Percentiles rank a stretch among this genome's conserved stretches.
phyloP scores from a whole-genome alignment of 2,329 filamentous ascomycete genomes.

The Rhynchosporium secalis region DNA sequence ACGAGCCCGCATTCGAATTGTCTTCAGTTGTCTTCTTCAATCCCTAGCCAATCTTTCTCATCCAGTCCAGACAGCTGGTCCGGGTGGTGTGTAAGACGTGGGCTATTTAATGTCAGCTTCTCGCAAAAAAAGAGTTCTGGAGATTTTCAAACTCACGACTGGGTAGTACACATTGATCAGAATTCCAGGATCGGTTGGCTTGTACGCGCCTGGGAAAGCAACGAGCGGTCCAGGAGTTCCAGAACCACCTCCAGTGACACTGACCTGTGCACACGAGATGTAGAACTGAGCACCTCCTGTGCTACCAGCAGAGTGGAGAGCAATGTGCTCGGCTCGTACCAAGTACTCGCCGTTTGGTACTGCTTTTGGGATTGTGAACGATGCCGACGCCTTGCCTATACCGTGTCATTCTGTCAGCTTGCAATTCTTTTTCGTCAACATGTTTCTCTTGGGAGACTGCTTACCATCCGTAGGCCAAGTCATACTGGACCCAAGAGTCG shows the following conservation, averaged over 20 bases:
- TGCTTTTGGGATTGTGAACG: slow-evolving; percentile 38
- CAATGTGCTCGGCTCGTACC: slow-evolving; percentile 42
- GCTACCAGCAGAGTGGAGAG: slow-evolving; percentile 24
- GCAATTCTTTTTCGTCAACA: neutral
- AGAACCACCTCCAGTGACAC: slow-evolving; percentile 45
- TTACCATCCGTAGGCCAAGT: slow-evolving; percentile 14
- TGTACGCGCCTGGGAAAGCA: slow-evolving; percentile 43
- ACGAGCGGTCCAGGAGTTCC: slow-evolving; percentile 41
- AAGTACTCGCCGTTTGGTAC: slow-evolving; percentile 43
- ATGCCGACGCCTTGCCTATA: slow-evolving; percentile 10
- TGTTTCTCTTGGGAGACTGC: neutral
- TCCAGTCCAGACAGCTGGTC: slow-evolving; percentile 33
- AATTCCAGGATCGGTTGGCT: slow-evolving; percentile 41
- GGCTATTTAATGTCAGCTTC: slow-evolving; percentile 20
- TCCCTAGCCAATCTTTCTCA: neutral
- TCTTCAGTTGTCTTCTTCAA: neutral
- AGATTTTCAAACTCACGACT: slow-evolving; percentile 29
- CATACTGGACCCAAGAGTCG: neutral
- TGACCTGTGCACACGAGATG: slow-evolving; percentile 45
- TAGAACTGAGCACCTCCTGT: slow-evolving; percentile 34
- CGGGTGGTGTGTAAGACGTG: slow-evolving; percentile 32
- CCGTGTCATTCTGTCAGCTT: neutral
- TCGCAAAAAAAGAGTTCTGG: neutral
- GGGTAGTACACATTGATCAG: slow-evolving; percentile 42
- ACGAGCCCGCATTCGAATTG: too few species aligned